Percentiles rank a stretch among this genome's conserved stretches.
phyloP scores from a whole-genome alignment of 257 asterid species.

The Lycium ferocissimum region DNA sequence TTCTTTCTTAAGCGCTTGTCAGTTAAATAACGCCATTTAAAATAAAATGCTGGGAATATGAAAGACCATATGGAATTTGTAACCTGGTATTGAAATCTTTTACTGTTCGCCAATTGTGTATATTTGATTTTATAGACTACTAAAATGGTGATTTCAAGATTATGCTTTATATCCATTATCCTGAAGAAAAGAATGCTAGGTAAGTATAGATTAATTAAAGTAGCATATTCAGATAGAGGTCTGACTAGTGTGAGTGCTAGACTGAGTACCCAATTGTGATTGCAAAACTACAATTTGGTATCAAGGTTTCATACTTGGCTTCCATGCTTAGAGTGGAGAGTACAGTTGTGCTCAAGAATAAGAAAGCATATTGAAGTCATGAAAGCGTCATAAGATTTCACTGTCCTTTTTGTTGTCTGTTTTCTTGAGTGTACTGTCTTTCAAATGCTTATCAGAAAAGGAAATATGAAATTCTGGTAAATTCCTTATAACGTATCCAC shows the following conservation, averaged over 20 bases:
- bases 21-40: not conserved
- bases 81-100: slow-evolving; percentile 3
- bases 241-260: not conserved
- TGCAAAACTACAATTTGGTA: not conserved
- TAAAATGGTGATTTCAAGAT: not conserved
- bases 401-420: not conserved
- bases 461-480: not conserved
- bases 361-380: slow-evolving; percentile 1
- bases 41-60: not conserved
- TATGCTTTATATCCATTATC: not conserved
- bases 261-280: slow-evolving; percentile 2
- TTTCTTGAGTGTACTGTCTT: not conserved
- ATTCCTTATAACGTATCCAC: not conserved
- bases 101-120: not conserved
- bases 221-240: not conserved
- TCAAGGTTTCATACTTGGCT: not conserved
- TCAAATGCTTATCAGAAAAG: not conserved
- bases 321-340: not conserved
- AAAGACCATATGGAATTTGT: not conserved
- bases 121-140: not conserved
- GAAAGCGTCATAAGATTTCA: not conserved
- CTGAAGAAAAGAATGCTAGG: not conserved
- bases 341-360: not conserved
- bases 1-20: not conserved
- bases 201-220: not conserved